Conservation (phyloP, 306 rosid genomes). For the Crataegus laevigata region DNA sequence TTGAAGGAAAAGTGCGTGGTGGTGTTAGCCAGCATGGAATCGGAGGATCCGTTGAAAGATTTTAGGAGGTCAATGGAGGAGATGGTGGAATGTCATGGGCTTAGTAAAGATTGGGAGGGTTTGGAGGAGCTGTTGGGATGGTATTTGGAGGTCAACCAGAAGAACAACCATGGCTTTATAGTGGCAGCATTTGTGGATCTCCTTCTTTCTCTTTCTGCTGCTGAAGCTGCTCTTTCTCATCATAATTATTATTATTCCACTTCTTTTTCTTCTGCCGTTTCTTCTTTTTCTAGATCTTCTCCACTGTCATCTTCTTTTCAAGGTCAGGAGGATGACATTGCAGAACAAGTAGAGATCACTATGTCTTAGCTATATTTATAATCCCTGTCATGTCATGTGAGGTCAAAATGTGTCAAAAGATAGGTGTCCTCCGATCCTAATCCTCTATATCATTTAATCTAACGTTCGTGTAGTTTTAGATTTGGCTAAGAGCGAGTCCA, state of each 20-base stretch:
- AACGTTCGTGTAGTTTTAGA: too few relatives aligned
- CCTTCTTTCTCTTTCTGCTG: conserved; percentile 18
- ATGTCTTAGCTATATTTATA: neutral
- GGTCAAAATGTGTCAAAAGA: too few relatives aligned
- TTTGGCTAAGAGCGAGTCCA: too few relatives aligned
- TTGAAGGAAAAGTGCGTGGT: conserved; percentile 48
- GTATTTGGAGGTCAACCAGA: conserved; percentile 57
- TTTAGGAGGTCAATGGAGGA: conserved; percentile 80
- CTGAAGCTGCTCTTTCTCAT: neutral
- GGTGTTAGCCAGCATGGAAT: conserved; percentile 46
- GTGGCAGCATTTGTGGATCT: conserved; percentile 77
- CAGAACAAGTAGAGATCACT: neutral
- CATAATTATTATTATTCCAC: conserved; percentile 21
- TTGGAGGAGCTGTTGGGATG: conserved; percentile 61
- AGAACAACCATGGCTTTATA: conserved; percentile 59
- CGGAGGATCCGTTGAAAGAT: conserved; percentile 61
- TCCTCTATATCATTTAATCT: too few relatives aligned
- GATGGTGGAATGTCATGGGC: conserved; percentile 66
- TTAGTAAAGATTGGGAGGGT: conserved; percentile 58
- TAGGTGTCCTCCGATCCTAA: too few relatives aligned
- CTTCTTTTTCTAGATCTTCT: conserved; percentile 30
- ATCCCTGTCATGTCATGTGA: too few relatives aligned
- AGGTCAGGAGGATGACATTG: neutral
- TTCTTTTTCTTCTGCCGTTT: conserved; percentile 37
- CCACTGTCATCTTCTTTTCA: neutral